Evolutionary conservation across 805 yeast genomes (phyloP).

Genomic region (Yamadazyma paraphyllophila): DNA sequence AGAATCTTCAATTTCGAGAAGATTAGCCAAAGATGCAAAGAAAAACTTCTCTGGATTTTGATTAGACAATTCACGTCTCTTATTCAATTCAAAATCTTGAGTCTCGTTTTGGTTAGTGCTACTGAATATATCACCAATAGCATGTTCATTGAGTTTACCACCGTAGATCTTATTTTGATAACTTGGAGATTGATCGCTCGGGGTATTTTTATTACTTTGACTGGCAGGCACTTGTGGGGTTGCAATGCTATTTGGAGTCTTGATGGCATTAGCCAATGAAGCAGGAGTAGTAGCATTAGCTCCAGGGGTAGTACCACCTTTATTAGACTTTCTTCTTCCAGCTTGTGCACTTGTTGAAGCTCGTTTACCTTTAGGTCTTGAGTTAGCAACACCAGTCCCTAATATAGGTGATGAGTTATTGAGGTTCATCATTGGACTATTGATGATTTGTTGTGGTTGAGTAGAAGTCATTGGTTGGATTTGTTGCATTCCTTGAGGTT

Average conservation of each 20-base stretch:
- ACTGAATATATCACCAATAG: constrained; percentile 25
- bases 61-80: constrained; percentile 45
- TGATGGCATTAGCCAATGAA: constrained; percentile 36
- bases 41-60: constrained; percentile 49
- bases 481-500: too few species aligned
- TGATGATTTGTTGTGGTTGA: neutral
- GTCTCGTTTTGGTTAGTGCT: constrained; percentile 13
- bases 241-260: constrained; percentile 43
- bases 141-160: constrained; percentile 15
- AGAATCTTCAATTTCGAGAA: constrained; percentile 44
- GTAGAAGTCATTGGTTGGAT: constrained; percentile 9
- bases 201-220: constrained; percentile 42
- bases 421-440: constrained; percentile 10
- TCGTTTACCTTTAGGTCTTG: constrained; percentile 12
- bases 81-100: constrained; percentile 41
- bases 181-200: constrained; percentile 36
- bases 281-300: constrained; percentile 35
- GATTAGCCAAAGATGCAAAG: constrained; percentile 50
- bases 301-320: constrained; percentile 29
- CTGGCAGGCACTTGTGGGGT: constrained; percentile 39
- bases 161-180: constrained; percentile 15
- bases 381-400: constrained; percentile 5
- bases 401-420: constrained; percentile 16
- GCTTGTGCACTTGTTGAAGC: constrained; percentile 18
- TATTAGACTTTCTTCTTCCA: constrained; percentile 22